Base-by-base conservation (phyloP, 148 eudicot species). In the Fagopyrum esculentum region DNA sequence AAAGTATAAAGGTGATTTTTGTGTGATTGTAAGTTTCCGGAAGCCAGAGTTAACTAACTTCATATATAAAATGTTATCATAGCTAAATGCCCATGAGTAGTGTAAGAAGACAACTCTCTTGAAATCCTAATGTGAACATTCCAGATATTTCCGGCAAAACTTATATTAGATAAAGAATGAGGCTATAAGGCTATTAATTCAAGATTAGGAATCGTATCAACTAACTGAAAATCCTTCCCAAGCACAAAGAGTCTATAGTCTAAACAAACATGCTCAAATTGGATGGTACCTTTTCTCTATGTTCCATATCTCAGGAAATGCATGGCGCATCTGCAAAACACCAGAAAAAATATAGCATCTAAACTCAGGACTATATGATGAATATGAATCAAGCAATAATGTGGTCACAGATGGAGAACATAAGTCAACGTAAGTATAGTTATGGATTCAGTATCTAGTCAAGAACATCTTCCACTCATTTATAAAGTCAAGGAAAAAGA, bases 271-370 rank as follows among this genome's bases (percentile, higher is more conserved):
- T 66, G 35, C 9, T 66, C 47, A 43, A 17, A 35, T 66, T 4
- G 8, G 26, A 75, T 60, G 79, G 66, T 82, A 95, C 98, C 86
- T 90, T 72, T 90, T 83, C 81, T 95, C 97, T 73, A 92, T 78
- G 79, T 89, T 83, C 98, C 97, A 95, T 45, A 95, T 75, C 71
- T 95, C 98, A 4, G 98, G 98, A 86, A 95, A 95, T 52, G 87
- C 75, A 86, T 91, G 90, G 56, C 80, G 86, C 91, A 90, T 87
- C 98, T 95, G 90, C 69, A 78, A 78, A 7, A 1, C 60, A 59
- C 51, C 29, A 69, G 26, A 74, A 73, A 81, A 49, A 54, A 4
- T 61, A 56, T 26, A 52, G 55, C 9, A 16, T 61, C 29, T 71
- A 69, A 75, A 74, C 56, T 71, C 74, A 71, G 22, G 54, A 71